phyloP scores from a whole-genome alignment of 495 filamentous ascomycete genomes.

The Friedmanniomyces endolithicus region DNA sequence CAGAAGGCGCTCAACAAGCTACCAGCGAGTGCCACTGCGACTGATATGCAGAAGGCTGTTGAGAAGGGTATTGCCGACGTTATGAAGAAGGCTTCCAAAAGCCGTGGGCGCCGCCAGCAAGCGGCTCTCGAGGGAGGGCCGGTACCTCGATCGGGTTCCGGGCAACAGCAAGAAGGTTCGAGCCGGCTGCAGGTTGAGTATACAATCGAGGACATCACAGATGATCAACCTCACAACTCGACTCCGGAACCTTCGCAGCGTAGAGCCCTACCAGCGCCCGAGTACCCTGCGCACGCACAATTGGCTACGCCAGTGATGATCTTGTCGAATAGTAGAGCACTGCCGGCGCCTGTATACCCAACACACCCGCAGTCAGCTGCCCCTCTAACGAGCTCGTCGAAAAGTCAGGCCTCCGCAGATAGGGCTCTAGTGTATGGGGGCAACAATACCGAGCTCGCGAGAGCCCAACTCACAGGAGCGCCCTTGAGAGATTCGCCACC shows the following conservation, averaged over 20 bases:
- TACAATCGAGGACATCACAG: background rate
- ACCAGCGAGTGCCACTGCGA: background rate
- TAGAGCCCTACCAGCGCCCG: no score
- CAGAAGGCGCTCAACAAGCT: slow-evolving; percentile 2
- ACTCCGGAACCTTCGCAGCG: background rate
- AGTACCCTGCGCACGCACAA: no score
- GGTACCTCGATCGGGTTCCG: background rate
- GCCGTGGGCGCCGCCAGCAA: background rate
- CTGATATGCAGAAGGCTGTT: background rate
- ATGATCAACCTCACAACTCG: background rate
- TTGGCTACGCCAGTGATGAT: no score
- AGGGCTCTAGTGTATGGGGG: background rate
- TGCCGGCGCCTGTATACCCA: background rate
- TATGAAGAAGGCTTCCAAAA: background rate
- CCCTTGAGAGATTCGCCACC: background rate
- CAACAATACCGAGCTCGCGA: background rate
- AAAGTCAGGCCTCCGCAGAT: background rate
- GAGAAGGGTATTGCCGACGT: background rate
- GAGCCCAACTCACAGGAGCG: background rate
- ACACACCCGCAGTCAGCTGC: background rate
- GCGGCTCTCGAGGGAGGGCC: background rate
- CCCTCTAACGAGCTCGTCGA: background rate
- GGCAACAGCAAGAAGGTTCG: background rate
- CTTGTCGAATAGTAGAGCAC: no score
- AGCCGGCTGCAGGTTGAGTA: background rate